Base-by-base conservation (phyloP, 139 green algal genomes). In the Chlorella ohadii region DNA sequence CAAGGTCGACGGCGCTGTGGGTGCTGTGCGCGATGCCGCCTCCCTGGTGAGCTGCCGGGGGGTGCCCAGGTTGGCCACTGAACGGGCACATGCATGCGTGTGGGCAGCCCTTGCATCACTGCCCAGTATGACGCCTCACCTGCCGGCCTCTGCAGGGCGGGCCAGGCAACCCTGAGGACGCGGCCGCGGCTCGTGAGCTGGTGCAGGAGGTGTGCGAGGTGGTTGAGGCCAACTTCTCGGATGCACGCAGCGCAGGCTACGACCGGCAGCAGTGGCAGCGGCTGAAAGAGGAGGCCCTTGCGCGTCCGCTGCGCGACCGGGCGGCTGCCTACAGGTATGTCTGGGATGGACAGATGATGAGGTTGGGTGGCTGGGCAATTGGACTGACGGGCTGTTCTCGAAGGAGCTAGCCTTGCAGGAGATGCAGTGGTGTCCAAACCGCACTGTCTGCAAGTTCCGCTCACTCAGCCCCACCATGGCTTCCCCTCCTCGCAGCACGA, bases 201-300 rank as follows among this genome's bases (percentile, higher is more conserved):
- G 41, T 83, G 2, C 22, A 39, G 6, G 78, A 83, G 63, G 78
- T 94, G 39, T 93, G 88, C 79, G 80, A 92, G 41, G 89, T 97
- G 27, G 93, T 99, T 5, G 89, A 95, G 71, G 65, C 86, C 17
- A 94, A 94, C 83, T 99, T 98, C 83, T n/a, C 88, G 66, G 91
- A 94, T 72, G 93, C 90, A 4, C 79, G 92, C n/a, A 64, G 55
- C 19, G 41, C 71, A 1, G 92, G 93, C 20, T 96, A 93, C 78
- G 83, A 91, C 70, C 79, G 64, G 20, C 85, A 86, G 59, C 64
- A 57, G 31, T 96, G 93, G 92, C 61, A 44, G 66, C 34, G 68
- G 36, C 55, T 90, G 17, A 56, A 76, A 12, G 86, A 92, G 15
- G 19, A 61, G 20, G 79, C 66, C 25, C 63, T 93, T 25, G 56